phyloP scores from a whole-genome alignment of 768 basidiomycete genomes.

The Serendipita sp. region DNA sequence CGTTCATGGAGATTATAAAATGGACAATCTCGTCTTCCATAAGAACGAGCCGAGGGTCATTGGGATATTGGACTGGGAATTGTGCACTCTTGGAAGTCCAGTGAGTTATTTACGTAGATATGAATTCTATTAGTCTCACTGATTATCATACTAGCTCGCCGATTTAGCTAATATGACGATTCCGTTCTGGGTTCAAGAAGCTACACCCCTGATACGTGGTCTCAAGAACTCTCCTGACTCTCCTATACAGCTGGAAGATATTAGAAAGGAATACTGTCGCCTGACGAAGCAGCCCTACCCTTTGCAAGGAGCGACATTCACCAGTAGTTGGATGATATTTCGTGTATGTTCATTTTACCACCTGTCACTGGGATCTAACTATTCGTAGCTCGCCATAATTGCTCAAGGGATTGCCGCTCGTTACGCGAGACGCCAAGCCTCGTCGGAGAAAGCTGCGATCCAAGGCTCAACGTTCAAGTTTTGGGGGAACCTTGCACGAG shows the following conservation, averaged over 20 bases:
- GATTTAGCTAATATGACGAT: slow-evolving; percentile 84
- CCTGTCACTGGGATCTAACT: neutral
- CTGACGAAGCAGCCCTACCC: slow-evolving; percentile 53
- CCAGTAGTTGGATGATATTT: slow-evolving; percentile 73
- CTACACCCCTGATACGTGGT: slow-evolving; percentile 25
- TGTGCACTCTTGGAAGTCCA: slow-evolving; percentile 87
- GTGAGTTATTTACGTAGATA: slow-evolving; percentile 26
- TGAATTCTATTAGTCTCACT: slow-evolving; percentile 15
- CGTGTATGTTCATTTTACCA: slow-evolving; percentile 30
- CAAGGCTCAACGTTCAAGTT: slow-evolving; percentile 14
- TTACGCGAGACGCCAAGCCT: slow-evolving; percentile 70
- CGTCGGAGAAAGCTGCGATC: slow-evolving; percentile 55
- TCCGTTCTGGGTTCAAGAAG: slow-evolving; percentile 40
- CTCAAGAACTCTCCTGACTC: slow-evolving; percentile 48
- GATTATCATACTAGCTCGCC: slow-evolving; percentile 33
- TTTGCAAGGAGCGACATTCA: slow-evolving; percentile 62
- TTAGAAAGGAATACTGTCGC: slow-evolving; percentile 71
- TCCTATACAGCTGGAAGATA: slow-evolving; percentile 48
- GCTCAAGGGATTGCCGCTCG: slow-evolving; percentile 83
- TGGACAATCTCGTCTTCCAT: slow-evolving; percentile 96
- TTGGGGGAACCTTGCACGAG: slow-evolving; percentile 1
- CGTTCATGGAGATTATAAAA: slow-evolving; percentile 94
- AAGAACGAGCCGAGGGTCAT: slow-evolving; percentile 82
- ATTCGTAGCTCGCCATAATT: slow-evolving; percentile 52
- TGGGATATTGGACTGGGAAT: slow-evolving; percentile 93